Conservation (phyloP, 257 asterid species). For the Apocynum venetum region DNA sequence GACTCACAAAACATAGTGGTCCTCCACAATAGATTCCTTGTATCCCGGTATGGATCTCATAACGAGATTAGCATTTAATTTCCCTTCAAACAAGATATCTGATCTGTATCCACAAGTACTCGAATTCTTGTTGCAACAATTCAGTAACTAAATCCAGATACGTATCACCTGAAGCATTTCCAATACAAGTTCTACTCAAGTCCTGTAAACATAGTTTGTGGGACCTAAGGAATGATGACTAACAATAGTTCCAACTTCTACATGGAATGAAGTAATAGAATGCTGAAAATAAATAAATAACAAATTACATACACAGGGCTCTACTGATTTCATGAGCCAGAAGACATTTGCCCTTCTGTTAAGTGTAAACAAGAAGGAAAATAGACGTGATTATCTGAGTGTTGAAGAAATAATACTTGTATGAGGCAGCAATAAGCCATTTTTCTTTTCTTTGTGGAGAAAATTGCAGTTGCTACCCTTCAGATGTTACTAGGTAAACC, state of each 20-base stretch:
- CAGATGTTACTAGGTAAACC: too few relatives aligned
- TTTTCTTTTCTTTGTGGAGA: too few relatives aligned
- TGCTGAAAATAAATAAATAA: too few relatives aligned
- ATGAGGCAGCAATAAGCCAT: too few relatives aligned
- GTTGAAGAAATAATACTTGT: background rate
- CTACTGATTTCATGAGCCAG: background rate
- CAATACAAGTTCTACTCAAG: background rate
- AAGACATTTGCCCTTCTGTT: background rate
- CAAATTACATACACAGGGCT: background rate
- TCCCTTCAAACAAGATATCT: background rate
- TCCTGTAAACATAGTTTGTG: background rate
- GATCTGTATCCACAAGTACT: background rate
- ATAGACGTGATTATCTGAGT: background rate
- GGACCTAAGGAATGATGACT: background rate
- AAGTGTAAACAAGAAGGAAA: background rate
- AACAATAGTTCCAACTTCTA: background rate
- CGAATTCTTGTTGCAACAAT: background rate
- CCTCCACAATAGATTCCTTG: too few relatives aligned
- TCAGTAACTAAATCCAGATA: background rate
- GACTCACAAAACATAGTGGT: too few relatives aligned
- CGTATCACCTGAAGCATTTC: background rate
- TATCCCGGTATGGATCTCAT: too few relatives aligned
- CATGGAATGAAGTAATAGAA: background rate
- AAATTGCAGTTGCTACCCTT: too few relatives aligned
- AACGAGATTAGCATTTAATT: background rate